Evolutionary conservation across 139 green algal species (phyloP).

Genomic region (Zygnema cylindricum): DNA sequence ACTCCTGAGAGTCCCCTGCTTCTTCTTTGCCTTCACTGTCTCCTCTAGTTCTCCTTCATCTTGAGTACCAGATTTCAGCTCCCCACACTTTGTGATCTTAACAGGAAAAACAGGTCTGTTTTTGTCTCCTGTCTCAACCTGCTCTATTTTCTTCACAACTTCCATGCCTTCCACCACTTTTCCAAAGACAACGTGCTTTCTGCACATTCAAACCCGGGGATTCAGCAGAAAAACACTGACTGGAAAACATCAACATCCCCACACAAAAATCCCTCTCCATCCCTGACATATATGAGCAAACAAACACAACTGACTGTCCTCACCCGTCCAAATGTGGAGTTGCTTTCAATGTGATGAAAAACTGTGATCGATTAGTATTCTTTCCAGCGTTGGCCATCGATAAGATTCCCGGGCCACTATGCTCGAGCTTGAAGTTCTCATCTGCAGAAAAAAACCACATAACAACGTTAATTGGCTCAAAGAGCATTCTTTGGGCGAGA

Average conservation of each 20-base stretch:
- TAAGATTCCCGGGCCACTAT: conserved; percentile 67
- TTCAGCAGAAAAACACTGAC: too few species aligned
- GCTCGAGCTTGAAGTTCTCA: conserved; percentile 85
- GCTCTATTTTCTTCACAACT: conserved; percentile 28
- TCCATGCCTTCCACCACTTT: conserved; percentile 51
- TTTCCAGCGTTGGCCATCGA: conserved; percentile 70
- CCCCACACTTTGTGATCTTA: conserved; percentile 39
- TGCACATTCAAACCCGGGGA: too few species aligned
- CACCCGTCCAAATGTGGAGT: conserved; percentile 67
- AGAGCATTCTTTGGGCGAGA: too few species aligned
- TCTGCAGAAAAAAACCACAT: conserved; percentile 60
- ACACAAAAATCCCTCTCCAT: too few species aligned
- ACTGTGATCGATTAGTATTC: conserved; percentile 74
- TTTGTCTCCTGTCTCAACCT: conserved; percentile 10
- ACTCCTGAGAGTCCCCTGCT: background rate
- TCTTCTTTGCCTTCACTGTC: background rate
- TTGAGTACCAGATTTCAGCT: background rate
- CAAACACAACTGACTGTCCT: background rate
- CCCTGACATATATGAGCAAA: too few species aligned
- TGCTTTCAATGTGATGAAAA: conserved; percentile 68
- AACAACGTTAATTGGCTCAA: too few species aligned
- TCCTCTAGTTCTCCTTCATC: background rate
- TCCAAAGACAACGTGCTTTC: conserved; percentile 56
- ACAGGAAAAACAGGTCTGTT: conserved; percentile 36
- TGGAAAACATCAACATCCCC: too few species aligned